phyloP scores from a whole-genome alignment of 2,329 filamentous ascomycete species.

The Sporothrix pallida region DNA sequence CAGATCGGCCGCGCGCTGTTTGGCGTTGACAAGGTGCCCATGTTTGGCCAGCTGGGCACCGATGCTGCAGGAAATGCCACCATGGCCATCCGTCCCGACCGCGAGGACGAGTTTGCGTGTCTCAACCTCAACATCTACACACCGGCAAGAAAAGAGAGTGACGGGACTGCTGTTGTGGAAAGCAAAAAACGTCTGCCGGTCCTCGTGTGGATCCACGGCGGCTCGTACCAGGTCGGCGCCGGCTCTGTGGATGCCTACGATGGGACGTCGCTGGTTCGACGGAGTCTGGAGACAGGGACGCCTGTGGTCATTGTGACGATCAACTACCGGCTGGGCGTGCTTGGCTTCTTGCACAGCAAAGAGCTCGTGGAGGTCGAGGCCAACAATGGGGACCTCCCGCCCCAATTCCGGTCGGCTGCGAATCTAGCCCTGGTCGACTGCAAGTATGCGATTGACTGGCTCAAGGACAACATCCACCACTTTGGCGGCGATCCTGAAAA shows the following conservation, averaged over 20 bases:
- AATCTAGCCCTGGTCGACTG: slow-evolving; percentile 23
- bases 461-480: slow-evolving; percentile 14
- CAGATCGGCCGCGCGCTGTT: slow-evolving; percentile 23
- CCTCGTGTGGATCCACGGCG: slow-evolving; percentile 29
- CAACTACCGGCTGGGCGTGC: slow-evolving; percentile 28
- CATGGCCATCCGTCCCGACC: slow-evolving; percentile 1
- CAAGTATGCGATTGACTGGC: slow-evolving; percentile 27
- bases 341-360: slow-evolving; percentile 28
- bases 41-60: slow-evolving; percentile 29
- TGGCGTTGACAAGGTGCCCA: slow-evolving; percentile 20
- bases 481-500: slow-evolving; percentile 29
- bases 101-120: slow-evolving; percentile 26
- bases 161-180: background rate
- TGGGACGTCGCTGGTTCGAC: background rate
- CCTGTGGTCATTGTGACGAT: slow-evolving; percentile 31
- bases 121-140: slow-evolving; percentile 32
- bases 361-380: slow-evolving; percentile 10
- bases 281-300: background rate
- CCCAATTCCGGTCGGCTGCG: slow-evolving; percentile 21
- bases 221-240: slow-evolving; percentile 22
- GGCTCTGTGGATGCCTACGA: slow-evolving; percentile 29
- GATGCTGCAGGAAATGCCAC: background rate
- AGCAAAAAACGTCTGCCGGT: background rate
- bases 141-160: background rate
- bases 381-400: background rate